A percentile compares a stretch with the other conserved stretches of the same genome.
These are phyloP conservation scores for Micromonas pusilla DNA, from an alignment of 139 green algal genomes.

Conservation along the genomic window DNA sequence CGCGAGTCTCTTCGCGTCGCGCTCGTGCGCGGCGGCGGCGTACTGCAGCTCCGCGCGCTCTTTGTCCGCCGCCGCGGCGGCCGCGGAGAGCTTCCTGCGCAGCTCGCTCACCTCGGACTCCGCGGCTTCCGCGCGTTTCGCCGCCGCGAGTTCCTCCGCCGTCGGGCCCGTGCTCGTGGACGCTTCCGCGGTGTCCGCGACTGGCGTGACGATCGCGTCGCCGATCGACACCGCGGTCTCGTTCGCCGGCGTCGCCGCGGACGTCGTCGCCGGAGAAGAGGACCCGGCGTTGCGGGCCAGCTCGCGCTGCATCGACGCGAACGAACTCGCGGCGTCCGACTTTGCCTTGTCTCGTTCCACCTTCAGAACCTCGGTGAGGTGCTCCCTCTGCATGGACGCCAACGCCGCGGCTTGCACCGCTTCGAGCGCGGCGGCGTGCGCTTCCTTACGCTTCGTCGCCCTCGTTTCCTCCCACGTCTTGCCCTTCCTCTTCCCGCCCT, in stretches of 20 bases:
- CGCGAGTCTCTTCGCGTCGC: neutral
- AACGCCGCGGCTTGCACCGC: neutral
- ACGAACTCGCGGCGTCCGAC: neutral
- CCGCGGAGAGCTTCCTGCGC: neutral
- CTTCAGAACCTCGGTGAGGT: neutral
- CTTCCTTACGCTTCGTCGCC: neutral
- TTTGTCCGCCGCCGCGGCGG: neutral
- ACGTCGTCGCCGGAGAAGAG: no score
- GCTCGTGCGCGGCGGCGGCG: neutral
- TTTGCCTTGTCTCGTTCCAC: neutral
- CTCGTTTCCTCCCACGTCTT: no score
- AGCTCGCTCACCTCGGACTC: neutral
- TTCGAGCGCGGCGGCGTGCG: neutral
- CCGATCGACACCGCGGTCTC: neutral
- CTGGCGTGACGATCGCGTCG: neutral
- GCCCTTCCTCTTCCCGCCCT: no score
- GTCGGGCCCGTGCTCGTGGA: no score
- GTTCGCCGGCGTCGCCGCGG: neutral
- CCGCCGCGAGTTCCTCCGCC: neutral
- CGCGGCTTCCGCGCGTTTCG: neutral
- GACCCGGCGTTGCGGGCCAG: no score
- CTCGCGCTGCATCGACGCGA: neutral
- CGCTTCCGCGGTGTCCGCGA: no score
- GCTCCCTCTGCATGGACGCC: neutral
- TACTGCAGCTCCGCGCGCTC: neutral